phyloP scores from a whole-genome alignment of 306 rosid species.

The Gleditsia sinensis region DNA sequence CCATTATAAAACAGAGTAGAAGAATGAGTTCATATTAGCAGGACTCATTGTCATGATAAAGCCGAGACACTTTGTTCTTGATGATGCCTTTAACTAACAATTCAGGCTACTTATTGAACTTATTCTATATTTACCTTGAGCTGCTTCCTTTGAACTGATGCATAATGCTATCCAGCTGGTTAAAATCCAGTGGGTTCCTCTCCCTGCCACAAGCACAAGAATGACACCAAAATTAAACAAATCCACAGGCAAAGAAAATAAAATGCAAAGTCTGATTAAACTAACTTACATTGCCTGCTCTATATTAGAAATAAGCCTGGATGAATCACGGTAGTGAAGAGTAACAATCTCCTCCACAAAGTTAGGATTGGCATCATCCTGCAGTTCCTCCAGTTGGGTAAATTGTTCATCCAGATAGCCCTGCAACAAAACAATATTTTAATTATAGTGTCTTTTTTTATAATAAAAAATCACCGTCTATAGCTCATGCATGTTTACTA shows the following conservation, averaged over 20 bases:
- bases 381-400: conserved; percentile 85
- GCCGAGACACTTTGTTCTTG: conserved; percentile 41
- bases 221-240: conserved; percentile 9
- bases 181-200: conserved; percentile 68
- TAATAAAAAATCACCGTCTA: not conserved
- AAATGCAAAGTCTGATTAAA: not conserved
- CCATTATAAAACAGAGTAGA: conserved; percentile 20
- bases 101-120: not conserved
- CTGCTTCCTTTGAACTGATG: conserved; percentile 93
- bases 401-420: conserved; percentile 89
- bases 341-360: conserved; percentile 90
- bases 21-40: conserved; percentile 24
- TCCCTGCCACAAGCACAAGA: conserved; percentile 44
- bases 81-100: conserved; percentile 7
- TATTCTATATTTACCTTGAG: conserved; percentile 57
- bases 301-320: conserved; percentile 60
- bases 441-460: too few species aligned
- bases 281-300: conserved; percentile 65
- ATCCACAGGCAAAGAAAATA: not conserved
- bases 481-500: not conserved
- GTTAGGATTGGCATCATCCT: conserved; percentile 87
- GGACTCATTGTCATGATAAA: conserved; percentile 28
- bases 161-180: conserved; percentile 71
- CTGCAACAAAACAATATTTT: conserved; percentile 39
- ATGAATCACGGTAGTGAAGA: conserved; percentile 75